A percentile compares a stretch with the other conserved stretches of the same genome.
Conservation (phyloP, 1,284 basidiomycete species). For the Sanghuangporus sanghuang region DNA sequence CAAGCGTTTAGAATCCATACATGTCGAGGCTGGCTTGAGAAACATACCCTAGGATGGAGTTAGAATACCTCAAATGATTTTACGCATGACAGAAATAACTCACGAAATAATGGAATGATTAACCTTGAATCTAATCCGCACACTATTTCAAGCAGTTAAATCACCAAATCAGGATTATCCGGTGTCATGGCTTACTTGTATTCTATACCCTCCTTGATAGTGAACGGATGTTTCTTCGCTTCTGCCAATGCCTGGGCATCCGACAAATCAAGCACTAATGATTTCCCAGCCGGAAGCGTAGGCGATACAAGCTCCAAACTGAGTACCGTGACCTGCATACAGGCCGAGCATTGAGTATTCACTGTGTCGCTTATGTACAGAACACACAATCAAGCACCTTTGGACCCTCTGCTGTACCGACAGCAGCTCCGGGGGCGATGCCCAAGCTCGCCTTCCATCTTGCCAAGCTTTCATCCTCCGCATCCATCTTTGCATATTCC, state of each 20-base stretch:
- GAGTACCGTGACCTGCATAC: conserved; percentile 56
- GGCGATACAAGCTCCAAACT: conserved; percentile 66
- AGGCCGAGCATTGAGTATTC: background rate
- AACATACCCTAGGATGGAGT: background rate
- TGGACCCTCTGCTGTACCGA: conserved; percentile 43
- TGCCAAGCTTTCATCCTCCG: conserved; percentile 78
- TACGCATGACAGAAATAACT: conserved; percentile 20
- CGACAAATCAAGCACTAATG: conserved; percentile 51
- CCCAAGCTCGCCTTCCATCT: conserved; percentile 92
- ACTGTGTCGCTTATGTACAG: background rate
- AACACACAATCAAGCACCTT: conserved; percentile 43
- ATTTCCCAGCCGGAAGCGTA: conserved; percentile 60
- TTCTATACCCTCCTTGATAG: conserved; percentile 81
- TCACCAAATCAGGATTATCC: background rate
- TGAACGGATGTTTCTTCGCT: conserved; percentile 66
- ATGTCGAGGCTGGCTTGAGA: background rate
- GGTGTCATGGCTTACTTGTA: conserved; percentile 52
- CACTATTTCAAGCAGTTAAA: conserved; percentile 36
- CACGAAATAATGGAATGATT: conserved; percentile 85
- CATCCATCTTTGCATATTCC: conserved; percentile 75
- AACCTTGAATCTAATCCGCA: conserved; percentile 74
- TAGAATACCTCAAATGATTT: background rate
- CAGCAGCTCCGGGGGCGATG: conserved; percentile 52
- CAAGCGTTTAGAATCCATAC: conserved; percentile 12
- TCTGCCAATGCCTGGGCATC: conserved; percentile 41